Evolutionary conservation across 176 grass and related monocot species (phyloP).

Genomic region (Carex littledalei): DNA sequence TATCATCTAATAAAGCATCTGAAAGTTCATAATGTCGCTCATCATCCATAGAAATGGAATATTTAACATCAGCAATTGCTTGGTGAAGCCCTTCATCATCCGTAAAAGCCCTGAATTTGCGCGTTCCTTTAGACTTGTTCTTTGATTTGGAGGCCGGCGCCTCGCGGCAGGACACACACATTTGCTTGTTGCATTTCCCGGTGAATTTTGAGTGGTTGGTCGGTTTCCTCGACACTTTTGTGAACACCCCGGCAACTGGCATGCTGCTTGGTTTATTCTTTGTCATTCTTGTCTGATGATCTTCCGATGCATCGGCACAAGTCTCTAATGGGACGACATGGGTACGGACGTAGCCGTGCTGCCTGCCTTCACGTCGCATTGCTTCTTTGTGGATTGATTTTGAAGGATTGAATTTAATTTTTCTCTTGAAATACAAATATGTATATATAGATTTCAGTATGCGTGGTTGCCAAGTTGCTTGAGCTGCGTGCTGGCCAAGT

Average conservation of each 20-base stretch:
- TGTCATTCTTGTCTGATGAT: background rate
- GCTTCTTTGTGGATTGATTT: background rate
- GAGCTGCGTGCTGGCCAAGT: background rate
- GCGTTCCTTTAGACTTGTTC: background rate
- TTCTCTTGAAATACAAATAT: background rate
- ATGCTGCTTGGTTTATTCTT: background rate
- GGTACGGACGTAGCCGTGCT: slow-evolving; percentile 20
- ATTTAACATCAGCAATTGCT: background rate
- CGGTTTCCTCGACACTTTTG: slow-evolving; percentile 22
- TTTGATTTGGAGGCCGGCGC: background rate
- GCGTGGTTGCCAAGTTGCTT: background rate
- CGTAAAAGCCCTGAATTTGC: background rate
- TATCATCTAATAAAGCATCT: too few relatives aligned
- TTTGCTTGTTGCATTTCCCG: background rate
- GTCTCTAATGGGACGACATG: background rate
- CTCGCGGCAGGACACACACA: background rate
- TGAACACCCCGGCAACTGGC: slow-evolving; percentile 5
- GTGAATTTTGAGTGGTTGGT: slow-evolving; percentile 39
- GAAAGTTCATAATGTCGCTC: too few relatives aligned
- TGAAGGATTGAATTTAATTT: too few relatives aligned
- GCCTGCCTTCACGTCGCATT: slow-evolving; percentile 22
- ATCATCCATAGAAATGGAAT: too few relatives aligned
- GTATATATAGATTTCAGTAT: background rate
- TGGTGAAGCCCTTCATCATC: background rate
- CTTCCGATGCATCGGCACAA: background rate